Conservation (phyloP, 495 filamentous ascomycete genomes). For the Friedmanniomyces endolithicus region DNA sequence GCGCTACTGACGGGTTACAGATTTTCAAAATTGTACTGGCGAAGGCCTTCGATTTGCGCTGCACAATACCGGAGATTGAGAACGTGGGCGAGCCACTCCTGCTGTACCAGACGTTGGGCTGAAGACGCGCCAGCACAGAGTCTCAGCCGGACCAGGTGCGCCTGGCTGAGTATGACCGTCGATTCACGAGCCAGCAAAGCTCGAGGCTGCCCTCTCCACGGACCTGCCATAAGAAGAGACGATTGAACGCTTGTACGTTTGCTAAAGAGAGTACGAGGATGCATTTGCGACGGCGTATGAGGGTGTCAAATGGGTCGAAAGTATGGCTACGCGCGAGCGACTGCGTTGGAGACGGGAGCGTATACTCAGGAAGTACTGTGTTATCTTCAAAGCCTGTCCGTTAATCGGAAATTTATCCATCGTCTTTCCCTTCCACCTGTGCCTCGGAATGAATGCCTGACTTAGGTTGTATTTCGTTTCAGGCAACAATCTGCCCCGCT, state of each 20-base stretch:
- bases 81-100: slow-evolving; percentile 93
- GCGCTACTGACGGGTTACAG: slow-evolving; percentile 34
- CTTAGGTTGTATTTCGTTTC: not conserved
- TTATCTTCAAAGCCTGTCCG: not conserved
- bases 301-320: not conserved
- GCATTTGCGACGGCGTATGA: not conserved
- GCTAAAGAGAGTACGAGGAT: not conserved
- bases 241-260: slow-evolving; percentile 5
- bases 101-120: slow-evolving; percentile 47
- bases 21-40: slow-evolving; percentile 99
- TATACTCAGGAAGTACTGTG: not conserved
- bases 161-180: not conserved
- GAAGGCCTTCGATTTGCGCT: slow-evolving; percentile 96
- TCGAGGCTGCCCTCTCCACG: not conserved
- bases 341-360: not conserved
- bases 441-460: not conserved
- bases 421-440: not conserved
- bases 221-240: not conserved
- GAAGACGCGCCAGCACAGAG: not conserved
- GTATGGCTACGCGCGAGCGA: not conserved
- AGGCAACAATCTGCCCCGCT: not conserved
- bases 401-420: not conserved
- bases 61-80: slow-evolving; percentile 97
- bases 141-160: not conserved
- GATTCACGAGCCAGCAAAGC: not conserved